Evolutionary conservation across 1,284 basidiomycete species (phyloP).

Genomic region (Trichosporon coremiiforme): DNA sequence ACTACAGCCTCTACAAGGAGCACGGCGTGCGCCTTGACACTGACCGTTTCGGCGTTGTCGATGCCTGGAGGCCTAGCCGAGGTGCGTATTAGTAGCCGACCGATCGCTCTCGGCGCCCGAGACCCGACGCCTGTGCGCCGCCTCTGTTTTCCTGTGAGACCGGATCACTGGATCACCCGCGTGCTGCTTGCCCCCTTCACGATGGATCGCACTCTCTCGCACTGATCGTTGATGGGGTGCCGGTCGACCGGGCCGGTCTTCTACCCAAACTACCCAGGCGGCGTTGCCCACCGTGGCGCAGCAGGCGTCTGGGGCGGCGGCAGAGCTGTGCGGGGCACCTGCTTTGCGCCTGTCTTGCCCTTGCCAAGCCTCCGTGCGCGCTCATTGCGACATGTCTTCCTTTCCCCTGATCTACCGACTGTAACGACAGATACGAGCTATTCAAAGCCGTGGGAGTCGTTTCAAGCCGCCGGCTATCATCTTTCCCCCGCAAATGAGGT

Average conservation of each 20-base stretch:
- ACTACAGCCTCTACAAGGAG: slow-evolving; percentile 63
- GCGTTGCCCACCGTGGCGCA: slow-evolving; percentile 11
- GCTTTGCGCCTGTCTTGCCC: neutral
- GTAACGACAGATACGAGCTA: neutral
- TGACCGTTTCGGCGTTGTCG: slow-evolving; percentile 64
- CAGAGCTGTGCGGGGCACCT: neutral
- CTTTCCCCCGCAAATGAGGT: neutral
- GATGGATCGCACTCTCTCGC: neutral
- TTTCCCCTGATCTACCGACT: neutral
- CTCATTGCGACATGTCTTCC: neutral
- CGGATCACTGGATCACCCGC: neutral
- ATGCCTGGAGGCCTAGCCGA: slow-evolving; percentile 66
- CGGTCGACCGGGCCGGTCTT: neutral
- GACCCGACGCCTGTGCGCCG: neutral
- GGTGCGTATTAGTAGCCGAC: slow-evolving; percentile 50
- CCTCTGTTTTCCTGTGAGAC: neutral
- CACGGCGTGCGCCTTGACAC: slow-evolving; percentile 64
- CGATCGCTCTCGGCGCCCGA: neutral
- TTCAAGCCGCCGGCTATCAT: neutral
- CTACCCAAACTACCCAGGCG: neutral
- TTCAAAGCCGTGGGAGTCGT: too few species aligned
- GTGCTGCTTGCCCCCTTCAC: neutral
- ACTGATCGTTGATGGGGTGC: too few species aligned
- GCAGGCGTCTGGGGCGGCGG: slow-evolving; percentile 1
- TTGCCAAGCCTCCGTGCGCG: neutral